A percentile compares a stretch with the other conserved stretches of the same genome.
Evolutionary conservation across 78 protist genomes (phyloP).

Genomic region (Isochrysis galbana): DNA sequence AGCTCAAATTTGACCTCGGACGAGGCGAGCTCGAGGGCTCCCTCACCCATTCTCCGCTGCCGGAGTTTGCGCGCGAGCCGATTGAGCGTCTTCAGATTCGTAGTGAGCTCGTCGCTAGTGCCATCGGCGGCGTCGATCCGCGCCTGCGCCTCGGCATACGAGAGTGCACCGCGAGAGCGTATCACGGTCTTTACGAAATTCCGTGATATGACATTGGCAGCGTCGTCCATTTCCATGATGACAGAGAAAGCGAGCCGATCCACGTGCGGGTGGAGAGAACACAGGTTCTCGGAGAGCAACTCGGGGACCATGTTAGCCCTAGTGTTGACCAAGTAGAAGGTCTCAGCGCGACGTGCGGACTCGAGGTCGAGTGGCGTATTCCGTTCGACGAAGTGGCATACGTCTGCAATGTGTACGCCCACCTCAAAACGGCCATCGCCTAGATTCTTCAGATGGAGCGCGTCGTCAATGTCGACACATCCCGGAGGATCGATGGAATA

Average conservation of each 20-base stretch:
- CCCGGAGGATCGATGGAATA: conserved; percentile 62
- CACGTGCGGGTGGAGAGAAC: conserved; percentile 81
- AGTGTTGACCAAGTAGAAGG: conserved; percentile 44
- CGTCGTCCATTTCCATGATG: conserved; percentile 58
- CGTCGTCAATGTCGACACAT: conserved; percentile 72
- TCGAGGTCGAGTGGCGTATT: conserved; percentile 58
- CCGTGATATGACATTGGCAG: conserved; percentile 49
- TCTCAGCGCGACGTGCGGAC: conserved; percentile 27
- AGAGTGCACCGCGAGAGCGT: conserved; percentile 75
- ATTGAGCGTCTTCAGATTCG: neutral
- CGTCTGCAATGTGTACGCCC: conserved; percentile 78
- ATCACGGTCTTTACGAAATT: conserved; percentile 85
- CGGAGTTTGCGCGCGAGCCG: conserved; percentile 66
- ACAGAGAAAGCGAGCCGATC: conserved; percentile 89
- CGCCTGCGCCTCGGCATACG: conserved; percentile 76
- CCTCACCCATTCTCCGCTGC: conserved; percentile 58
- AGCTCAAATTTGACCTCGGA: conserved; percentile 44
- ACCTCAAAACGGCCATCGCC: conserved; percentile 13
- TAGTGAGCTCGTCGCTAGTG: neutral
- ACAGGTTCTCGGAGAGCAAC: conserved; percentile 67
- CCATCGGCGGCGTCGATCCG: neutral
- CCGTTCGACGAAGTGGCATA: conserved; percentile 59
- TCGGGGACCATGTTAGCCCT: conserved; percentile 70
- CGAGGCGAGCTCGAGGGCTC: conserved; percentile 61
- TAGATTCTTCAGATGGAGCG: conserved; percentile 39